Base-by-base conservation (phyloP, 208 protist species). In the Acanthamoeba sp. region DNA sequence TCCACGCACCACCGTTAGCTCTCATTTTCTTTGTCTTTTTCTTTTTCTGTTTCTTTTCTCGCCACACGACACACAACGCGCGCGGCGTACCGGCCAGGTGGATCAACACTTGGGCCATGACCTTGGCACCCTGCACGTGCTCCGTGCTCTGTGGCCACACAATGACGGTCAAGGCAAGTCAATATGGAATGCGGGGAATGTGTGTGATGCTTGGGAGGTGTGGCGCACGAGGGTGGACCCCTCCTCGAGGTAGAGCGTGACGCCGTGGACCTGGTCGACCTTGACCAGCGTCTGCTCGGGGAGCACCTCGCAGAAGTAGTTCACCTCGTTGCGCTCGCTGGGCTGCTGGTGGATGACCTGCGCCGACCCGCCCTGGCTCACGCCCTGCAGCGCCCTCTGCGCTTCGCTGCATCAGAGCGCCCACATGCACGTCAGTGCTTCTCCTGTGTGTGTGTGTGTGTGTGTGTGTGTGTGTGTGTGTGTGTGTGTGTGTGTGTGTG, bases 181-280 rank as follows among this genome's bases (percentile, higher is more conserved):
- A 50, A 50, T 14, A 50, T 27, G n/a, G 0, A 66, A 34, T 32
- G 20, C 1, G 4, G 0, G n/a, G 0, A 66, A 7, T 32, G n/a
- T 0, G 20, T 12, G n/a, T 34, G n/a, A 34, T 32, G n/a, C 14
- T 32, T 27, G n/a, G 12, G n/a, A 69, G 29, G 2, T 10, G 64
- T 14, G 32, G 38, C 50, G 38, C 48, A 91, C 85, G 40, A 91
- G 34, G 16, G 50, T 29, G 57, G 36, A 66, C 9, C 85, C 85
- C 36, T 91, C 85, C 62, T 91, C 85, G 20, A 91, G 36, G 40
- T 91, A 91, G 85, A 91, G 48, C 14, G 85, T n/a, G 24, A 91
- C 1, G 29, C 57, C 57, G 29, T 73, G 9, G 10, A 91, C 62
- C 16, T 27, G n/a, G 16, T 91, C 85, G 1, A 91, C 42, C 27